Evolutionary conservation across 352 stramenopile genomes (phyloP).

Genomic region (Phytophthora foliorum): DNA sequence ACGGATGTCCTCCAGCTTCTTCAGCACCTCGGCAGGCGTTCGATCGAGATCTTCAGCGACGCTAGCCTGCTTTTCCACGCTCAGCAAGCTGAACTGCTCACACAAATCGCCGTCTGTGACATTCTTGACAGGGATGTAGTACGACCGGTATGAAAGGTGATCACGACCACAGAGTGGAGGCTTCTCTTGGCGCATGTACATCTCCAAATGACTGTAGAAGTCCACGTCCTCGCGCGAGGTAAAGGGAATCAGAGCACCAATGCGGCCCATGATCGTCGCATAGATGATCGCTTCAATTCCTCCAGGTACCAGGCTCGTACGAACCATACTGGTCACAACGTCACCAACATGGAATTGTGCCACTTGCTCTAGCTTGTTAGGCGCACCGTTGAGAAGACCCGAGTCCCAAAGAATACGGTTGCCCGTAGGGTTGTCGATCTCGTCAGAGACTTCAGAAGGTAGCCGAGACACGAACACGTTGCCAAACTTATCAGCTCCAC

Average conservation of each 20-base stretch:
- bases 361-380: conserved; percentile 97
- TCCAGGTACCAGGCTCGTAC: conserved; percentile 95
- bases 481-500: conserved; percentile 98
- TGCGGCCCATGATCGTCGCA: conserved; percentile 96
- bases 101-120: conserved; percentile 99
- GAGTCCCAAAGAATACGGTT: conserved; percentile 98
- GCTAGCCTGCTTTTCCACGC: conserved; percentile 95
- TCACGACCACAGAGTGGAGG: conserved; percentile 96
- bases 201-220: conserved; percentile 99
- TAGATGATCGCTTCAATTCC: conserved; percentile 98
- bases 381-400: conserved; percentile 91
- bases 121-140: conserved; percentile 99
- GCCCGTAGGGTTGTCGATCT: conserved; percentile 96
- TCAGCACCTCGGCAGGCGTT: conserved; percentile 97
- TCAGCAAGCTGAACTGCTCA: conserved; percentile 95
- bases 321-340: conserved; percentile 98
- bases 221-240: conserved; percentile 97
- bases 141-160: conserved; percentile 98
- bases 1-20: conserved; percentile 99
- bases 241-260: conserved; percentile 98
- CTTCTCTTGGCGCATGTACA: conserved; percentile 93
- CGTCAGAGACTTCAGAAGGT: conserved; percentile 94
- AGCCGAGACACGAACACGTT: conserved; percentile 98
- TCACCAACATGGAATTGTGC: conserved; percentile 98
- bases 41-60: conserved; percentile 97